Evolutionary conservation across 2,329 filamentous ascomycete species (phyloP), one percentile per base, ranked within the genome.

Genomic region (Phaeosphaeriaceae sp.): DNA sequence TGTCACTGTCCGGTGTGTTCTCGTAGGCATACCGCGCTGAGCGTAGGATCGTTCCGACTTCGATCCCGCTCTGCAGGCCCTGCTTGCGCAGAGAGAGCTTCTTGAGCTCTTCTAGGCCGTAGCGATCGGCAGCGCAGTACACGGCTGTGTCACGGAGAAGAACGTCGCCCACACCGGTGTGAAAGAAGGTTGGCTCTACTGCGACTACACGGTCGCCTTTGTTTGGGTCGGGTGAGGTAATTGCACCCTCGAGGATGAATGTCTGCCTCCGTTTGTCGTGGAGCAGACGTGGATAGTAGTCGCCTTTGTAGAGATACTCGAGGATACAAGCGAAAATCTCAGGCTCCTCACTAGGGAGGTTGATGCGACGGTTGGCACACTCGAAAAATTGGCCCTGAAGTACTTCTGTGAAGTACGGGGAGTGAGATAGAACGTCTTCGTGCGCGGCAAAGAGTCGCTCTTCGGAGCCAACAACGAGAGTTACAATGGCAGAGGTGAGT

Each of bases 241-340:
- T 74, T 64, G 77, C 77, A 74, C 89, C 88, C 83, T 96, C 91
- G 78, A 96, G 89, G 74, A 90, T 86, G 89, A 90, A 96, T 79
- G 87, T 88, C 80, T 90, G 87, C 72, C 86, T 88, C 75, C 87
- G 87, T 82, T 89, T 91, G 83, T 90, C 89, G 76, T 91, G 90
- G 64, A 96, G 72, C 78, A 97, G 82, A 75, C 91, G 89, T 48
- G 92, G 92, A 76, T 89, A 94, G 79, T 96, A 96, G 82, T 96
- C 92, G 62, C 90, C 91, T 81, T 95, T 96, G 87, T 97, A 97
- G 62, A 97, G 86, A 75, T 92, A 97, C 80, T 97, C 92, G 79
- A 97, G 90, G 68, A 97, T 82, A 69, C 89, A 92, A 73, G 91
- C 95, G 77, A 97, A 90, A 74, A 95, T 84, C 81, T 96, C 92